Evolutionary conservation across 192 early-diverging fungal species (phyloP), one percentile per base, ranked within the genome.

Genomic region (Umbelopsis sp.): DNA sequence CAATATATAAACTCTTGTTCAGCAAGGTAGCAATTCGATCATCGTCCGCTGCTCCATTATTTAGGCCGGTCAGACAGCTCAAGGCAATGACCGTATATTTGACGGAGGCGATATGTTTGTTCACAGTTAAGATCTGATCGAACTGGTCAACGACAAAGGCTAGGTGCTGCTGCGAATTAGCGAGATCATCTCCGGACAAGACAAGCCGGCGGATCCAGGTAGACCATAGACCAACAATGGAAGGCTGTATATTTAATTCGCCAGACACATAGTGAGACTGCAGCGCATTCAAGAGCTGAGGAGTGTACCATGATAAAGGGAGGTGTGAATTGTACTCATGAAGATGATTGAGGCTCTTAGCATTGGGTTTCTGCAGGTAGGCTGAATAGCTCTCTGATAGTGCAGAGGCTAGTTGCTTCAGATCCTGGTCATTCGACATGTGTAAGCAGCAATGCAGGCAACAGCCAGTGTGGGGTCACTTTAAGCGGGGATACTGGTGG

Each of bases 251-350:
- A 3, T 66, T 2, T 16, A 8, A 23, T 16, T 73, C 53, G 4
- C 64, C 22, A 6, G 21, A 13, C 10, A 2, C 4, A 7, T 61
- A 69, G 33, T 64, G 68, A 20, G 22, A 15, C 15, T 71, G 48
- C 1, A 71, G 45, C 12, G 49, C 41, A 21, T 44, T 25, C 18
- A 75, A 25, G 23, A 79, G 58, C 3, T 68, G 25, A 1, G 55
- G 21, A 4, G 78, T 75, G 46, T 75, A 79, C 78, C 78, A 79
- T 1, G 74, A 55, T 25, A 79, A 51, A 3, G 78, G 78, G 5
- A 79, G 67, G 23, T 79, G 70, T 2, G 70, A 49, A 58, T 70
- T 72, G 22, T 79, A 72, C 4, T 47, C 64, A 27, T 67, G 44
- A 4, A 79, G 70, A 15, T 70, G 71, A 4, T 51, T 23, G 5